These are phyloP conservation scores for Lipomyces yamanashiensis DNA, from an alignment of 805 yeast genomes.

Conservation along the genomic window DNA sequence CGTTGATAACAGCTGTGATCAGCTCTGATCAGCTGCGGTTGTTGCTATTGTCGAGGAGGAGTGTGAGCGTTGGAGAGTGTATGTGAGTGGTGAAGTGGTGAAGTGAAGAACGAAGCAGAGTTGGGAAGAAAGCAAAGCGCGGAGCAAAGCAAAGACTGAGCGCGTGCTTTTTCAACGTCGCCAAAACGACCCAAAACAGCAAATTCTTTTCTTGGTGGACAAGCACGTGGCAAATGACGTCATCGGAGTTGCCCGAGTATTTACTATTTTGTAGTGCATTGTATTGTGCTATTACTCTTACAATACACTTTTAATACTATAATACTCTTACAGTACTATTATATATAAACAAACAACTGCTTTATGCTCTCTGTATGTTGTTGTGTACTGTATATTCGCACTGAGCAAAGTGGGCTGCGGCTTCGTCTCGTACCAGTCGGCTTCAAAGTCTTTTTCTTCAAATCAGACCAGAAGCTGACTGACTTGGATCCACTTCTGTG, in stretches of 20 bases:
- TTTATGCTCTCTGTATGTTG: not conserved
- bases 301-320: not conserved
- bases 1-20: too few relatives aligned
- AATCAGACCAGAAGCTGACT: too few relatives aligned
- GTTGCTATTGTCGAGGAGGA: too few relatives aligned
- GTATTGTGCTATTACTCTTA: not conserved
- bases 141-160: not conserved
- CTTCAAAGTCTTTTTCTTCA: too few relatives aligned
- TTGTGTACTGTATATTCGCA: too few relatives aligned
- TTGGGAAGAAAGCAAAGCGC: not conserved
- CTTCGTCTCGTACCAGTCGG: too few relatives aligned
- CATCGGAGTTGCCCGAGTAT: constrained; percentile 8
- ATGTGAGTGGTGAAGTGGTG: not conserved
- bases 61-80: not conserved
- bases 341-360: too few relatives aligned
- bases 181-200: constrained; percentile 9
- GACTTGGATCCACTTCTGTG: not conserved
- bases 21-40: too few relatives aligned
- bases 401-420: too few relatives aligned
- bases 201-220: not conserved
- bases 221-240: constrained; percentile 7
- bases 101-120: too few relatives aligned
- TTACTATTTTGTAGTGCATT: not conserved
- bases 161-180: not conserved
- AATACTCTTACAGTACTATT: not conserved